Base-by-base conservation (phyloP, 1,284 basidiomycete species). In the Psilocybe mexicana region DNA sequence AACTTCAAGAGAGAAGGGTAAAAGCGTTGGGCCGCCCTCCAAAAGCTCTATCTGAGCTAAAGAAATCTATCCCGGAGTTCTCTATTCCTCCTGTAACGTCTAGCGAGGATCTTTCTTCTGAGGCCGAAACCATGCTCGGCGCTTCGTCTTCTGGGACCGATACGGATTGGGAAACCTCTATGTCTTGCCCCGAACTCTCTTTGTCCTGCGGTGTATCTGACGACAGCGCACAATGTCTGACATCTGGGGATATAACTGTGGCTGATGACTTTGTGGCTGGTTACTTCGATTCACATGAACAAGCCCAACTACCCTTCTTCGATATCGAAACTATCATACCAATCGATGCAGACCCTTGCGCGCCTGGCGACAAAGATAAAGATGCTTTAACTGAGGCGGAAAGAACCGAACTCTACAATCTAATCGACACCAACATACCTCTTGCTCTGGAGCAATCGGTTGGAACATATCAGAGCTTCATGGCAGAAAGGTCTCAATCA, bases 401-500 rank as follows among this genome's bases (percentile, higher is more conserved):
- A 64, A 79, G 84, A 36, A 69, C 73, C 49, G 76, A 75, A 30
- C 72, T 80, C 55, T 87, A 87, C 63, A 74, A 79, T 47, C 70
- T 79, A 33, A 71, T 88, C 25, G 76, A 79, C 59, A 72, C 73
- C 57, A 76, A 74, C 36, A 74, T 86, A 47, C 80, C 79, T 7
- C 76, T 77, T 55, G 73, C 77, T 18, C 73, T 83, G 47, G 76
- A 81, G 63, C 82, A 86, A 65, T 76, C 71, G 52, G 74, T 79
- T 54, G 83, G 82, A 33, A 78, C 79, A 3, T 86, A 86, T 67
- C 75, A 74, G 59, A 70, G 75, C 43, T 76, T 79, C 63, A 85
- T 85, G 84, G 73, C 79, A 58, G 74, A 77, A 57, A 79, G 75
- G 64, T 70, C 72, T 30, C 73, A 73, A 55, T 68, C 74, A 43